Conservation (phyloP, 257 asterid genomes). For the Parsonsia alboflavescens region DNA sequence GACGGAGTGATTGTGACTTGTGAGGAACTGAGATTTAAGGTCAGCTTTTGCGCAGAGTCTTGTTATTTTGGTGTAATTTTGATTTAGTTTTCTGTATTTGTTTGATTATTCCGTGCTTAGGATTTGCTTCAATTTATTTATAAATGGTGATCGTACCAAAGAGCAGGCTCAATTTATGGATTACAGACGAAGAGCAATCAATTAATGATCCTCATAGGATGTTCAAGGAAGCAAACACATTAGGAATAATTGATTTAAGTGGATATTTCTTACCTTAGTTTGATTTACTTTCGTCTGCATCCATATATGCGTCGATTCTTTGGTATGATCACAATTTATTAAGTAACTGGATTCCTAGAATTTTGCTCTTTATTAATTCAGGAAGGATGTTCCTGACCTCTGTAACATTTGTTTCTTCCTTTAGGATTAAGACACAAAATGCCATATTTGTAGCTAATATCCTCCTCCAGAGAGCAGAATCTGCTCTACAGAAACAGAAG, state of each 20-base stretch:
- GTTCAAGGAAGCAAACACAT: no score
- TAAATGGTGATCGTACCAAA: no score
- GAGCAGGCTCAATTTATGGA: no score
- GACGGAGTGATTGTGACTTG: neutral
- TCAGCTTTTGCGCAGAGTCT: no score
- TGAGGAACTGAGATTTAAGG: neutral
- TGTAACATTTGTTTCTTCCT: slow-evolving; percentile 5
- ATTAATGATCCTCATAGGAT: neutral
- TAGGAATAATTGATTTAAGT: no score
- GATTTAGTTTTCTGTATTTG: neutral
- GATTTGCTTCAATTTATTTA: neutral
- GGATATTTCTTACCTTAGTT: no score
- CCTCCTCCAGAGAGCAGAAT: slow-evolving; percentile 69
- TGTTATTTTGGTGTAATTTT: neutral
- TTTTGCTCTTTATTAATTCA: neutral
- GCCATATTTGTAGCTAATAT: slow-evolving; percentile 57
- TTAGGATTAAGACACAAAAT: slow-evolving; percentile 55
- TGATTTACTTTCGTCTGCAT: no score
- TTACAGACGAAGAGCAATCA: neutral
- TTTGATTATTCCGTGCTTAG: neutral
- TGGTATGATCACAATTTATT: neutral
- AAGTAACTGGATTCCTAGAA: slow-evolving; percentile 6
- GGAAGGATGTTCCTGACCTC: slow-evolving; percentile 2
- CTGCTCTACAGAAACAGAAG: slow-evolving; percentile 72
- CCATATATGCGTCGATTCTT: no score